Evolutionary conservation across 139 green algal species (phyloP).

Genomic region (Asterochloris erici): DNA sequence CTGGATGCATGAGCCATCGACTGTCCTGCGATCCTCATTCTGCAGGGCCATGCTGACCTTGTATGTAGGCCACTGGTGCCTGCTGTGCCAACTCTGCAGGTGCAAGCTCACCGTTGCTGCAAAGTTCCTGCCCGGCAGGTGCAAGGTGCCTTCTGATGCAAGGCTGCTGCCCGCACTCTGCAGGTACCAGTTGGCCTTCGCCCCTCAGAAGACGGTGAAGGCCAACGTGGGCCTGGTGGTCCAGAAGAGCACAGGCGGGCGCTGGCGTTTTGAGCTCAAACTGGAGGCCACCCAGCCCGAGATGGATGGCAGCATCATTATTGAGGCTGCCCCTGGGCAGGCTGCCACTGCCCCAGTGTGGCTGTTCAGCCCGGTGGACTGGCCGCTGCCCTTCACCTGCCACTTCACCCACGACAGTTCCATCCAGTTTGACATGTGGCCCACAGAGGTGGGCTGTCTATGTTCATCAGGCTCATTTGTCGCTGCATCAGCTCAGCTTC

Average conservation of each 20-base stretch:
- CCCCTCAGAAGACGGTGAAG: constrained; percentile 12
- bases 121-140: no score
- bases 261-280: constrained; percentile 39
- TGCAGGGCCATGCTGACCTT: no score
- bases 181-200: constrained; percentile 21
- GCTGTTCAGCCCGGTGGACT: constrained; percentile 10
- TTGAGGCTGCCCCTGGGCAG: constrained; percentile 9
- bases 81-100: no score
- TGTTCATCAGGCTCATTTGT: background rate
- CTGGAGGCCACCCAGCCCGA: constrained; percentile 18
- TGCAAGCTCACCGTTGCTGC: no score
- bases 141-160: no score
- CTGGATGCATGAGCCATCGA: no score
- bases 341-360: background rate
- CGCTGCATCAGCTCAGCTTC: no score
- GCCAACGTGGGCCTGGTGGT: constrained; percentile 9
- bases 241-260: constrained; percentile 25
- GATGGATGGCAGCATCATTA: constrained; percentile 12
- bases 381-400: constrained; percentile 12
- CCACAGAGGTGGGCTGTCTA: background rate
- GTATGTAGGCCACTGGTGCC: no score
- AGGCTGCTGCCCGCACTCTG: no score
- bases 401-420: constrained; percentile 21
- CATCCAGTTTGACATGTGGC: constrained; percentile 14
- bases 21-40: no score